phyloP scores from a whole-genome alignment of 2,329 filamentous ascomycete species.

The Aspergillus oerlinghausenensis region DNA sequence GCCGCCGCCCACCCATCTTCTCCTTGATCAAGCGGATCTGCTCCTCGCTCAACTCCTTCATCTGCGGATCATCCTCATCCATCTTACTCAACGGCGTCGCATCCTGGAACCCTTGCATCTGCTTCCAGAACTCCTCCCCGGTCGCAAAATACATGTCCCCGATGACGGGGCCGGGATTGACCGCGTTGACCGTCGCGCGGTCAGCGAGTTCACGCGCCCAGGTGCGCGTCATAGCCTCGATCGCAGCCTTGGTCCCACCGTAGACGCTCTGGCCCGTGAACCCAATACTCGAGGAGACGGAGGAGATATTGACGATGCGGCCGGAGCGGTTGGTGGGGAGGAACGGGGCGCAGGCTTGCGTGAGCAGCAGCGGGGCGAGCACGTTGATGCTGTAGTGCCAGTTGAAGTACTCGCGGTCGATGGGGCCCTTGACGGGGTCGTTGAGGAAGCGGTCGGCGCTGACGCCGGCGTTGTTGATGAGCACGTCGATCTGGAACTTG shows the following conservation, averaged over 20 bases:
- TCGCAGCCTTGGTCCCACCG: slow-evolving; percentile 61
- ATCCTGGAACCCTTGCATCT: slow-evolving; percentile 58
- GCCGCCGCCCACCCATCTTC: slow-evolving; percentile 52
- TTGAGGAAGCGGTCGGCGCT: slow-evolving; percentile 53
- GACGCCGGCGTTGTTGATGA: slow-evolving; percentile 82
- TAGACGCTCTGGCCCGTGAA: slow-evolving; percentile 59
- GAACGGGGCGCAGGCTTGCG: slow-evolving; percentile 67
- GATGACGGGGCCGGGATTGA: slow-evolving; percentile 63
- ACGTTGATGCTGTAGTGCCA: slow-evolving; percentile 76
- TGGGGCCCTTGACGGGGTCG: slow-evolving; percentile 55
- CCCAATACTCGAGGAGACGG: slow-evolving; percentile 55
- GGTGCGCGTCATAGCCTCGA: slow-evolving; percentile 66
- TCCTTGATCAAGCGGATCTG: slow-evolving; percentile 58
- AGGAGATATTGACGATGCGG: slow-evolving; percentile 59
- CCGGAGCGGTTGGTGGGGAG: slow-evolving; percentile 65
- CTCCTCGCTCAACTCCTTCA: slow-evolving; percentile 58
- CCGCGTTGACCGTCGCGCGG: slow-evolving; percentile 59
- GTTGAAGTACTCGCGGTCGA: slow-evolving; percentile 63
- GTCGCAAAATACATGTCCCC: slow-evolving; percentile 63
- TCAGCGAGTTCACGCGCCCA: slow-evolving; percentile 62
- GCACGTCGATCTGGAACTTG: slow-evolving; percentile 69
- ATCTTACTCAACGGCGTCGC: slow-evolving; percentile 61
- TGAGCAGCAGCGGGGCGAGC: slow-evolving; percentile 70
- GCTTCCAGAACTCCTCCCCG: slow-evolving; percentile 53
- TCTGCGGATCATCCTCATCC: slow-evolving; percentile 52